A percentile compares a stretch with the other conserved stretches of the same genome.
Conservation (phyloP, 1,284 basidiomycete species). For the Pseudomicrostroma phylloplanum region DNA sequence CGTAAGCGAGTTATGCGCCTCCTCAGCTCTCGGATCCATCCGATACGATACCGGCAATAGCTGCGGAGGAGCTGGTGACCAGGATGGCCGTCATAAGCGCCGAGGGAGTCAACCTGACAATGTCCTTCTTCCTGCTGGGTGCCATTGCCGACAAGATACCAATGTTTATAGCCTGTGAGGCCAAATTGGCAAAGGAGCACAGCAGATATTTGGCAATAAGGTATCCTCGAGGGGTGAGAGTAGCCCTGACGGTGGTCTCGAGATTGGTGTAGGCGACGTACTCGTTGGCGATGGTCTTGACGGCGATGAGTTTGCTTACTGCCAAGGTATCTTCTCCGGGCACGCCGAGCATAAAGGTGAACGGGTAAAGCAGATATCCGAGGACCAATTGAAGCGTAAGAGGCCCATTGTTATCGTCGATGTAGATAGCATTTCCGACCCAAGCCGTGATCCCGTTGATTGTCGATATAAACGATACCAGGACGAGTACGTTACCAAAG, state of each 20-base stretch:
- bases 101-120: conserved; percentile 65
- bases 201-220: conserved; percentile 70
- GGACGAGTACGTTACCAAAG: conserved; percentile 72
- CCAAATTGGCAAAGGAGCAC: conserved; percentile 77
- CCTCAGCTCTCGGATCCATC: conserved; percentile 1
- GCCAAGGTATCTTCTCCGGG: conserved; percentile 49
- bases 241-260: conserved; percentile 19
- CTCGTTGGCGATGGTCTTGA: conserved; percentile 67
- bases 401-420: conserved; percentile 55
- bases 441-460: conserved; percentile 82
- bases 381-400: conserved; percentile 78
- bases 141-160: conserved; percentile 78
- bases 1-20: no score
- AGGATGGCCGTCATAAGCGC: conserved; percentile 55
- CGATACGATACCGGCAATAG: conserved; percentile 51
- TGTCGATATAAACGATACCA: conserved; percentile 66
- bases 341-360: conserved; percentile 61
- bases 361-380: conserved; percentile 75
- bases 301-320: conserved; percentile 63
- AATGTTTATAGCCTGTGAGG: conserved; percentile 78
- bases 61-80: conserved; percentile 52
- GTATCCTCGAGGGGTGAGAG: conserved; percentile 64
- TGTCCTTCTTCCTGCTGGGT: conserved; percentile 66
- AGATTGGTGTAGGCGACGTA: conserved; percentile 67
- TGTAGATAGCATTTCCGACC: conserved; percentile 78